Base-by-base conservation (phyloP, 1,139 yeast species). In the Saccharomyces hybrid region DNA sequence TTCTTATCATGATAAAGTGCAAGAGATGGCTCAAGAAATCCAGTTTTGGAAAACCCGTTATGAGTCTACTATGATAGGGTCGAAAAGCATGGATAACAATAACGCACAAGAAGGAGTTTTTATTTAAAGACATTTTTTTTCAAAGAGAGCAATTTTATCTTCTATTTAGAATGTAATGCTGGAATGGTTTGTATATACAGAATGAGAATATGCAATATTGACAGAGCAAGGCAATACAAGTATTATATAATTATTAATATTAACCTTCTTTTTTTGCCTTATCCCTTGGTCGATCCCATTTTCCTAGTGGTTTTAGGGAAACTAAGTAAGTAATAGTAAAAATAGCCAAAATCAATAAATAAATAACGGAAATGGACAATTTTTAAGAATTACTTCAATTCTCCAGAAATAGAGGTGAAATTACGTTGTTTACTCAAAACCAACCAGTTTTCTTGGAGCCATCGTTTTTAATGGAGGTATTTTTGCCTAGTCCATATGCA, bases 401-500 rank as follows among this genome's bases (percentile, higher is more conserved):
- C 24, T 16, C 24, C 24, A 16, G 9, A 16, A 16, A 38, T 38
- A 11, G 19, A 38, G 11, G 24, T 8, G 14, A 38, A 4, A 4
- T 9, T 9, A 16, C 5, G 9, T 11, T 16, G 8, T 21, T 38
- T 38, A 16, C 19, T 38, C 44, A 38, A 16, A 38, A 38, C 44
- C 44, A 38, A 38, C 44, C 21, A 4, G 9, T 9, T 16, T 38
- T 38, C 44, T 38, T 38, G 24, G 44, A 21, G 24, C 44, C 19
- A 38, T 38, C 21, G 12, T 16, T 38, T 16, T 38, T 16, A 12
- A 5, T 14, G 44, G 44, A 16, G 24, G 44, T 7, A 9, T 96
- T 67, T 70, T 47, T 42, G 24, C 96, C 96, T 57, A 91, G 74
- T 0, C 96, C 97, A 65, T 84, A 88, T 57, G 80, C 78, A 58